These are phyloP conservation scores for Cardamine occulta DNA, from an alignment of 345 rosid species.

Conservation along the genomic window DNA sequence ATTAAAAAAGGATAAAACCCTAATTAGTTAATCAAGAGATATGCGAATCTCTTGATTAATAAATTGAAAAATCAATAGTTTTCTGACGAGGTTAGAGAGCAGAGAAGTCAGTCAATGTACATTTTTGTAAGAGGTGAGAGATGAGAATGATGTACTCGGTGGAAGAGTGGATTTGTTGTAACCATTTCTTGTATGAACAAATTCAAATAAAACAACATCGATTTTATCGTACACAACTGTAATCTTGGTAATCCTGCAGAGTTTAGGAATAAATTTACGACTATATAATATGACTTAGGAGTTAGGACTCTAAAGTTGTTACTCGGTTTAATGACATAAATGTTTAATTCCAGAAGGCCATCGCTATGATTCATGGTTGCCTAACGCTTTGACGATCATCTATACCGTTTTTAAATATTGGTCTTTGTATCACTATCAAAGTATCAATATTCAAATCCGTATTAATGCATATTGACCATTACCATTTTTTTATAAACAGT, in stretches of 20 bases:
- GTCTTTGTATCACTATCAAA: neutral
- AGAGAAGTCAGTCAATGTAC: slow-evolving; percentile 9
- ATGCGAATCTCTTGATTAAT: neutral
- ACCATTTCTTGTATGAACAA: neutral
- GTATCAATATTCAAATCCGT: neutral
- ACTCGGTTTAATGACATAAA: neutral
- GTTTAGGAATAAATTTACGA: neutral
- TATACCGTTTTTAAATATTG: neutral
- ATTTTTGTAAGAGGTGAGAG: slow-evolving; percentile 23
- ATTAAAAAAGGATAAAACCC: neutral
- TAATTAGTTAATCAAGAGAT: slow-evolving; percentile 4
- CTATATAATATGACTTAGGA: neutral
- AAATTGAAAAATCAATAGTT: slow-evolving; percentile 32
- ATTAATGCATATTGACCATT: no score
- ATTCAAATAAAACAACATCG: neutral
- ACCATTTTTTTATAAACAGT: no score
- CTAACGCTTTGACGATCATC: neutral
- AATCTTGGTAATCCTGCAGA: neutral
- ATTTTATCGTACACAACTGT: neutral
- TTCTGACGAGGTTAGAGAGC: slow-evolving; percentile 20
- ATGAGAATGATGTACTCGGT: slow-evolving; percentile 12
- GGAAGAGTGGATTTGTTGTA: slow-evolving; percentile 20
- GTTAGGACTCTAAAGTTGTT: neutral
- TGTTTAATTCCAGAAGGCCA: neutral
- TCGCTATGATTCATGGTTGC: neutral